Base-by-base conservation (phyloP, 345 rosid species). In the Angophora floribunda region DNA sequence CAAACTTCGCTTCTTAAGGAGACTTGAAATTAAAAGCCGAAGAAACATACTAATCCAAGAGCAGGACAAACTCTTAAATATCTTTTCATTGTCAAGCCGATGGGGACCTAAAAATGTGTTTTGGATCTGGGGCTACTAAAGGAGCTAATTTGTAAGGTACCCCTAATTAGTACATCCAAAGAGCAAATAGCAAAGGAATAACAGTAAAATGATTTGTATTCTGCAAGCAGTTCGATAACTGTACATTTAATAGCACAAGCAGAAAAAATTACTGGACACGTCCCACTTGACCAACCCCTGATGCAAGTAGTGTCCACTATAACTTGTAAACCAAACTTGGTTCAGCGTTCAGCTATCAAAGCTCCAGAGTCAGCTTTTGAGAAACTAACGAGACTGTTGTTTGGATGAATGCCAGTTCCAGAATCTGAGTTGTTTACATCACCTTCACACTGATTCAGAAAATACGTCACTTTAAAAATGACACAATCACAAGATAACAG, bases 341-440 rank as follows among this genome's bases (percentile, higher is more conserved):
- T 75, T 90, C 57, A 91, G 51, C 90, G 91, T 89, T 92, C 93
- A 4, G 91, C 86, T 86, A 94, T 90, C 57, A 92, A 85, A 52
- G 93, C 90, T 21, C 93, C 87, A 75, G 89, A 91, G 75, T 93
- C 96, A 44, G 91, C 94, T 87, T 91, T 94, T 8, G 94, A 85
- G 61, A 92, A 93, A 87, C 89, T 61, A 90, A 92, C 92, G 86
- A 91, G 87, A 63, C 87, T 92, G 89, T 88, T 91, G 85, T 92
- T 90, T 52, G 93, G 80, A 87, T 92, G 92, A 59, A 91, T 79
- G 30, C 91, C 89, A 85, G 89, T 88, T 86, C 95, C 93, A 51
- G 91, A 86, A 85, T 91, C 95, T 2, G 93, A 89, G 85, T 91
- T 94, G 86, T 91, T 93, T 44, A 90, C 91, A 92, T 92, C 95